Evolutionary conservation across 768 basidiomycete genomes (phyloP).

Genomic region (Serendipita sp.): DNA sequence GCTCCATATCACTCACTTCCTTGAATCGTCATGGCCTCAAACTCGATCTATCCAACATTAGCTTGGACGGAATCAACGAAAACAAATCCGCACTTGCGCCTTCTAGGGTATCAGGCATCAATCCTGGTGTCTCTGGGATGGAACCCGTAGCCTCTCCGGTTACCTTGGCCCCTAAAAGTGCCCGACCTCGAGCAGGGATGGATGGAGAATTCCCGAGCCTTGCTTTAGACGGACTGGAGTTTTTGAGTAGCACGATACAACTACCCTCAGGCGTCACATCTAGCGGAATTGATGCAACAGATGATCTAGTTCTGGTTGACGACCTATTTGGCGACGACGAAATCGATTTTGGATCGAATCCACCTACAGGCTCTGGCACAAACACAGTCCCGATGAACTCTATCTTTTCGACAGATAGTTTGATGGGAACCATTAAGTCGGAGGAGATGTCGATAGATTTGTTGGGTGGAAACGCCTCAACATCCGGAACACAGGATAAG

Average conservation of each 20-base stretch:
- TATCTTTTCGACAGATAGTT: not conserved
- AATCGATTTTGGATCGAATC: not conserved
- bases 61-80: not conserved
- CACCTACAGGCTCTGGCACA: not conserved
- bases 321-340: slow-evolving; percentile 2
- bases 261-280: not conserved
- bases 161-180: slow-evolving; percentile 1
- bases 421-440: not conserved
- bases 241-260: not conserved
- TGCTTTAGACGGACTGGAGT: not conserved
- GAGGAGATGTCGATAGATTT: not conserved
- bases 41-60: not conserved
- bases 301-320: not conserved
- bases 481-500: not conserved
- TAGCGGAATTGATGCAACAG: not conserved
- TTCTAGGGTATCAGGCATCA: not conserved
- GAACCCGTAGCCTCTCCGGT: not conserved
- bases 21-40: slow-evolving; percentile 4
- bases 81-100: not conserved
- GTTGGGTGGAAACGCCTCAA: not conserved
- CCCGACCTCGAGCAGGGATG: not conserved
- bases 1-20: not conserved
- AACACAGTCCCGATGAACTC: not conserved
- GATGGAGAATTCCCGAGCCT: not conserved
- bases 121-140: not conserved